A percentile compares a stretch with the other conserved stretches of the same genome.
These are phyloP conservation scores for Biscutella laevigata DNA, from an alignment of 441 rosid species.

Conservation along the genomic window DNA sequence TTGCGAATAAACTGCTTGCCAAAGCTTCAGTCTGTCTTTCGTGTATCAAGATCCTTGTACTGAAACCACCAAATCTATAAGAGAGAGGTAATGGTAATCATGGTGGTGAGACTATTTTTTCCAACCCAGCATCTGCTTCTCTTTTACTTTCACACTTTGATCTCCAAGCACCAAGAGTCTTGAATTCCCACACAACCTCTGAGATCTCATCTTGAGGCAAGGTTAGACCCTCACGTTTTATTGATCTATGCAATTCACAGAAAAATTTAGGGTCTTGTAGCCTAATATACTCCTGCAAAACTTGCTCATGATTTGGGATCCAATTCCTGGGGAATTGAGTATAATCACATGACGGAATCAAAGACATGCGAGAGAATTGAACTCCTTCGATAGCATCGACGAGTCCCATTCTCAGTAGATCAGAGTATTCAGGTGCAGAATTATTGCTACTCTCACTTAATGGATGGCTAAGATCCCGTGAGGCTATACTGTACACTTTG, in stretches of 20 bases:
- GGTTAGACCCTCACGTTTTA: constrained; percentile 49
- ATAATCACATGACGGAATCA: constrained; percentile 92
- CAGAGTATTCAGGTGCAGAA: constrained; percentile 89
- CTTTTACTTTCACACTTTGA: constrained; percentile 32
- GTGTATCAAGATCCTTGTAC: constrained; percentile 6
- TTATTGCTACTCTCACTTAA: constrained; percentile 76
- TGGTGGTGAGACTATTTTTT: constrained; percentile 20
- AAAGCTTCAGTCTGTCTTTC: neutral
- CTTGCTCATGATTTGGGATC: constrained; percentile 75
- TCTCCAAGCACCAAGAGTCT: constrained; percentile 70
- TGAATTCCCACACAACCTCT: constrained; percentile 73
- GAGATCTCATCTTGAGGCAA: constrained; percentile 89
- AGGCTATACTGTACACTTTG: constrained; percentile 76
- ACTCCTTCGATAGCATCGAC: constrained; percentile 96
- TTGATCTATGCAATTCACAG: constrained; percentile 53
- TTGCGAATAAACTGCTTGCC: neutral
- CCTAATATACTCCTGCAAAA: constrained; percentile 68
- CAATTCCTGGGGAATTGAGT: constrained; percentile 85
- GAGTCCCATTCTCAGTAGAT: constrained; percentile 92
- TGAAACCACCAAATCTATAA: neutral
- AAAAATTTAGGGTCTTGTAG: constrained; percentile 77
- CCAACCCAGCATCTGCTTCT: constrained; percentile 28
- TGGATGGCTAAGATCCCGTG: constrained; percentile 79
- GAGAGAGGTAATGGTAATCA: neutral
- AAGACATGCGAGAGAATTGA: constrained; percentile 85